Evolutionary conservation across 768 basidiomycete species (phyloP).

Genomic region (Rubroboletus pulcherrimus): DNA sequence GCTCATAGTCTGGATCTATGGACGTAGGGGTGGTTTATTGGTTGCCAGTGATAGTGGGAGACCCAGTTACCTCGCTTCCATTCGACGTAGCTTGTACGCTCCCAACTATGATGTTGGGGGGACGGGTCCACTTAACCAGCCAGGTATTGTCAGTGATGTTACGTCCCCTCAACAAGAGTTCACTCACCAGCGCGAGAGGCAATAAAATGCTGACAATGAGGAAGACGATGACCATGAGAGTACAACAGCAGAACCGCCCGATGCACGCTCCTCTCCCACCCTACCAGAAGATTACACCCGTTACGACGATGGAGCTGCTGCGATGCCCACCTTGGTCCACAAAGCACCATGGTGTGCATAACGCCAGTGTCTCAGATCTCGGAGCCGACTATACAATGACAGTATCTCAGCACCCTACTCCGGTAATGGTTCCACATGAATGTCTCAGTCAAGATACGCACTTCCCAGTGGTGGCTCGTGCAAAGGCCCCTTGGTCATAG

Average conservation of each 20-base stretch:
- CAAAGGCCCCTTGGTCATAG: slow-evolving; percentile 43
- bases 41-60: neutral
- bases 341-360: slow-evolving; percentile 56
- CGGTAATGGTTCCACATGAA: neutral
- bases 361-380: slow-evolving; percentile 48
- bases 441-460: slow-evolving; percentile 22
- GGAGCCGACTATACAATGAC: slow-evolving; percentile 12
- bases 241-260: slow-evolving; percentile 74
- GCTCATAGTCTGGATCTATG: slow-evolving; percentile 36
- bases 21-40: slow-evolving; percentile 18
- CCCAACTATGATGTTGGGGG: slow-evolving; percentile 64
- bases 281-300: slow-evolving; percentile 30
- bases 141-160: slow-evolving; percentile 1
- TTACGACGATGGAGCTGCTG: neutral
- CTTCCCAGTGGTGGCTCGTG: slow-evolving; percentile 28
- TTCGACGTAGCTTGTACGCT: slow-evolving; percentile 37
- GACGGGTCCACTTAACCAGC: slow-evolving; percentile 63
- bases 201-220: slow-evolving; percentile 63
- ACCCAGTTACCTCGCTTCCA: slow-evolving; percentile 43
- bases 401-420: slow-evolving; percentile 2
- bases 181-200: slow-evolving; percentile 60
- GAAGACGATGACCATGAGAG: slow-evolving; percentile 61
- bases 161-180: neutral
- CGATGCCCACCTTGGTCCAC: slow-evolving; percentile 57
- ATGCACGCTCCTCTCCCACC: slow-evolving; percentile 58